Evolutionary conservation across 2,329 filamentous ascomycete species (phyloP).

Genomic region (Calonectria hawksworthii): DNA sequence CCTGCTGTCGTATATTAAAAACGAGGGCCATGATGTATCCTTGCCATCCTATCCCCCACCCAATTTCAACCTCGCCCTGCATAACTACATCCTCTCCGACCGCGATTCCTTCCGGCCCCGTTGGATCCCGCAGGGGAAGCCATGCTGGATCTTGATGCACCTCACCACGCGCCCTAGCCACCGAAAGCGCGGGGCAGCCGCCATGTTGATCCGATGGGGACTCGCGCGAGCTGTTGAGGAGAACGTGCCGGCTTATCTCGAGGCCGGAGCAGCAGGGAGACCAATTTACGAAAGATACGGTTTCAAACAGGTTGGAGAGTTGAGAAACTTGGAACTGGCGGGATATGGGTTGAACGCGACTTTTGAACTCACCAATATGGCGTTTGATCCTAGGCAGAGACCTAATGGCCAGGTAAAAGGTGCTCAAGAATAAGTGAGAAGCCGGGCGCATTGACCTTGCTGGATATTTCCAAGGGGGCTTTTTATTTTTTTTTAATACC

Average conservation of each 20-base stretch:
- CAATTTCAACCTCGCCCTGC: not conserved
- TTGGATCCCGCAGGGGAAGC: not conserved
- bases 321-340: not conserved
- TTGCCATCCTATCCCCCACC: not conserved
- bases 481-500: too few relatives aligned
- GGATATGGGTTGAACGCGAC: not conserved
- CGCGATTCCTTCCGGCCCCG: not conserved
- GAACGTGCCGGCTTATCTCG: not conserved
- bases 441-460: fast-evolving
- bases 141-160: conserved; percentile 1
- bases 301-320: not conserved
- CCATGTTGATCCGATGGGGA: not conserved
- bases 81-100: not conserved
- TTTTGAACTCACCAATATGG: not conserved
- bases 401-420: not conserved
- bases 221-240: not conserved
- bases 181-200: not conserved
- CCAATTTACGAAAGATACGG: not conserved
- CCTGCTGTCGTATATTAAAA: not conserved
- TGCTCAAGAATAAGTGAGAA: too few relatives aligned
- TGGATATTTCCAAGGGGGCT: not conserved
- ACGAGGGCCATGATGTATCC: not conserved
- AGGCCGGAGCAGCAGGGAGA: not conserved
- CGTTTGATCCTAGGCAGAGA: not conserved
- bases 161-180: not conserved